A percentile compares a stretch with the other conserved stretches of the same genome.
Evolutionary conservation across 164 flowering plant genomes (phyloP).

Genomic region (Liriodendron chinense): DNA sequence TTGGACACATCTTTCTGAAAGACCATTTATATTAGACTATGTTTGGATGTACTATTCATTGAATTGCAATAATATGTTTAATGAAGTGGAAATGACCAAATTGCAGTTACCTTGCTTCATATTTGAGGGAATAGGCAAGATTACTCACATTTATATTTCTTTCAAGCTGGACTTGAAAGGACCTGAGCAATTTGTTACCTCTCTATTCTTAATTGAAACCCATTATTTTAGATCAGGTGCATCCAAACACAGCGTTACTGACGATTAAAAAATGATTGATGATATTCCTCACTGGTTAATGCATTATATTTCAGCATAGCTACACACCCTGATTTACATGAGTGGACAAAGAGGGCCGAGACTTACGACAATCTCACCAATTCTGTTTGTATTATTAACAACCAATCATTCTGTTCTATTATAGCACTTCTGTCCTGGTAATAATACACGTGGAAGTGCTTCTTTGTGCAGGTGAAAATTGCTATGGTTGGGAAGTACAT

Average conservation of each 20-base stretch:
- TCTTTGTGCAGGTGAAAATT: slow-evolving; percentile 70
- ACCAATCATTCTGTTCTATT: slow-evolving; percentile 8
- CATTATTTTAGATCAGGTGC: background rate
- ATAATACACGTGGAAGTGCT: background rate
- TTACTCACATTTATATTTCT: background rate
- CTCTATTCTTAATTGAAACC: background rate
- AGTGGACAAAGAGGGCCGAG: slow-evolving; percentile 89
- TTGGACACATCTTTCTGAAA: background rate
- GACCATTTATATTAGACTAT: background rate
- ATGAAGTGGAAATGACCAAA: background rate
- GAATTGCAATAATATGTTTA: background rate
- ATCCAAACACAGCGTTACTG: background rate
- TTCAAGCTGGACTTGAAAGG: background rate
- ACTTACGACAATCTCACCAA: slow-evolving; percentile 69
- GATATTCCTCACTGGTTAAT: slow-evolving; percentile 14
- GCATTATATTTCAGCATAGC: slow-evolving; percentile 58
- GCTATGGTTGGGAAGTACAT: slow-evolving; percentile 97
- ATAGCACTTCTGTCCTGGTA: slow-evolving; percentile 5
- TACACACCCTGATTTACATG: slow-evolving; percentile 62
- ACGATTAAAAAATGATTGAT: slow-evolving; percentile 1
- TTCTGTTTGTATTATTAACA: slow-evolving; percentile 51
- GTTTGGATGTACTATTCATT: background rate
- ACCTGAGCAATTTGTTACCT: background rate
- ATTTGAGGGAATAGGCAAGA: background rate
- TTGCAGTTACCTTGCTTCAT: background rate